These are phyloP conservation scores for Trichoderma oligosporum DNA, from an alignment of 2,329 filamentous ascomycete species.

Conservation along the genomic window DNA sequence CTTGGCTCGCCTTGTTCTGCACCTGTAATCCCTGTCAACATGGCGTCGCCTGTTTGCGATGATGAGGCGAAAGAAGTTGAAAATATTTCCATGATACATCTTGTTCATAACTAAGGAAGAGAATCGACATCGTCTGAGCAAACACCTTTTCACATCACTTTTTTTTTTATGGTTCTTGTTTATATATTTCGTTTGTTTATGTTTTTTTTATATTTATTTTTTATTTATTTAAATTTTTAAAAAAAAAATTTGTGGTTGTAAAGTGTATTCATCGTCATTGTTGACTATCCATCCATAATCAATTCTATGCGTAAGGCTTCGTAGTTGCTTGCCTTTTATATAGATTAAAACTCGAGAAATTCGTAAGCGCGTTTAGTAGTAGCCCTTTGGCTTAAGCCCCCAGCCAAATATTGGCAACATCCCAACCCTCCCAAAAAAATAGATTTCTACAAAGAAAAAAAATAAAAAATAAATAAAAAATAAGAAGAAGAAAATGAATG, in stretches of 20 bases:
- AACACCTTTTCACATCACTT: background rate
- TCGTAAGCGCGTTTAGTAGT: background rate
- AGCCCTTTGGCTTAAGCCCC: background rate
- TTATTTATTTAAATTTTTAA: background rate
- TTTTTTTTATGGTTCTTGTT: too few relatives aligned
- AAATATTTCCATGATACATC: slow-evolving; percentile 27
- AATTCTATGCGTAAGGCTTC: background rate
- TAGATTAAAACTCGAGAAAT: background rate
- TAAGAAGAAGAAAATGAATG: background rate
- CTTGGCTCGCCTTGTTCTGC: too few relatives aligned
- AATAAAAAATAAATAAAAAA: background rate
- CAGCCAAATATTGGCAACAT: too few relatives aligned
- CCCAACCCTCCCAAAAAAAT: too few relatives aligned
- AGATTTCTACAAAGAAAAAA: background rate
- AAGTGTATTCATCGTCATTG: background rate
- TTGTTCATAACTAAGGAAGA: slow-evolving; percentile 23
- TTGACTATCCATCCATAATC: background rate
- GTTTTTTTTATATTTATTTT: background rate
- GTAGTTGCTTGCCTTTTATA: background rate
- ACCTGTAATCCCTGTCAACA: background rate
- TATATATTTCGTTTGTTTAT: too few relatives aligned
- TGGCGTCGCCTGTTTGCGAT: slow-evolving; percentile 11
- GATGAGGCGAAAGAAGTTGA: slow-evolving; percentile 30
- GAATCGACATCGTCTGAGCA: slow-evolving; percentile 33
- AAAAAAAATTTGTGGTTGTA: background rate